phyloP scores from a whole-genome alignment of 192 early-diverging fungal species.

The Lobosporangium transversale region DNA sequence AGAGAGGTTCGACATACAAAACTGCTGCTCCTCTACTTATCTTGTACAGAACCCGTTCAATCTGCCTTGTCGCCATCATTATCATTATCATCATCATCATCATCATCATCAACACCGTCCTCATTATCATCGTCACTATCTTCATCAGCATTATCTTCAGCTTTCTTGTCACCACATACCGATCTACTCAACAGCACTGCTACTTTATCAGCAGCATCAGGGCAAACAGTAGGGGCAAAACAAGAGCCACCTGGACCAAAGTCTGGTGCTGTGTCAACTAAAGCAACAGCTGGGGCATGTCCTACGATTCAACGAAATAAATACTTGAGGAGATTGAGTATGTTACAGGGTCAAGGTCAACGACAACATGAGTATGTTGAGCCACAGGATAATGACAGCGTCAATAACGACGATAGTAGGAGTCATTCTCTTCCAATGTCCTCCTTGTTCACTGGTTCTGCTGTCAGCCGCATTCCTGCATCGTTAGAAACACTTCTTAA shows the following conservation, averaged over 20 bases:
- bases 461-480: background rate
- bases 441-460: no score
- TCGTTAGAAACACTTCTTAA: slow-evolving; percentile 2
- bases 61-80: background rate
- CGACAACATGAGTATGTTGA: background rate
- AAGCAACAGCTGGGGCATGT: no score
- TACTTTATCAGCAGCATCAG: background rate
- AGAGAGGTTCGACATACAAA: slow-evolving; percentile 21
- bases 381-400: background rate
- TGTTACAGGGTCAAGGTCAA: background rate
- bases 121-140: no score
- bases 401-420: no score
- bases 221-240: background rate
- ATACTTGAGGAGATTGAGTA: background rate
- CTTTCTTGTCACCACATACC: no score
- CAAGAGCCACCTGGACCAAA: no score
- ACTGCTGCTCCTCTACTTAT: slow-evolving; percentile 23
- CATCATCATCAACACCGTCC: background rate
- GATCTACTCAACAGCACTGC: no score
- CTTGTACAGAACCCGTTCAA: slow-evolving; percentile 13
- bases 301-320: background rate
- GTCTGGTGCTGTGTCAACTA: background rate
- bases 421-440: no score
- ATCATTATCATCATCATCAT: background rate
- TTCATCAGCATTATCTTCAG: no score